Evolutionary conservation across 208 protist genomes (phyloP).

Genomic region (Wallacemonas sp.): DNA sequence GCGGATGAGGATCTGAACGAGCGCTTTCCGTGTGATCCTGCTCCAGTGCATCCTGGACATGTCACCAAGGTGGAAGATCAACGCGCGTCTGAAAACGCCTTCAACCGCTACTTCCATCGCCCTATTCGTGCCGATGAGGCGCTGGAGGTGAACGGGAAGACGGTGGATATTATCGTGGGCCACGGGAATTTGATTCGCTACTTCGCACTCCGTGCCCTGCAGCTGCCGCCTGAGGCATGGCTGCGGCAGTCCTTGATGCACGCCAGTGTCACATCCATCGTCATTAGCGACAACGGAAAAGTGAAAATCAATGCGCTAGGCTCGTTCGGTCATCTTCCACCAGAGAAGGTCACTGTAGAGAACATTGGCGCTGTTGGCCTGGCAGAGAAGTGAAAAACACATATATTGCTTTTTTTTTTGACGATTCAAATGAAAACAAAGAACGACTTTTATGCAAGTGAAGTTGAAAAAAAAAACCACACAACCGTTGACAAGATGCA

Average conservation of each 20-base stretch:
- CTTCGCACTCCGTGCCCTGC: slow-evolving; percentile 76
- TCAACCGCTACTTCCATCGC: slow-evolving; percentile 72
- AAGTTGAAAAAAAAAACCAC: too few species aligned
- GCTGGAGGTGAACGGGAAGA: slow-evolving; percentile 24
- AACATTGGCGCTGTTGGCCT: slow-evolving; percentile 47
- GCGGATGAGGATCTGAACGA: slow-evolving; percentile 53
- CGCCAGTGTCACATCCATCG: slow-evolving; percentile 66
- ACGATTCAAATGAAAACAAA: too few species aligned
- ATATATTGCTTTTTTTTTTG: too few species aligned
- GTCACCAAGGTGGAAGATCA: slow-evolving; percentile 38
- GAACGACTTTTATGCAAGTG: too few species aligned
- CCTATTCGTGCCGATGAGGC: slow-evolving; percentile 24
- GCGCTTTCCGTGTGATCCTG: slow-evolving; percentile 58
- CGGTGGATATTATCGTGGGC: slow-evolving; percentile 74
- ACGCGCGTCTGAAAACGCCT: slow-evolving; percentile 44
- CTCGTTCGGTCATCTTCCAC: slow-evolving; percentile 57
- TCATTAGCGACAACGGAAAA: slow-evolving; percentile 50
- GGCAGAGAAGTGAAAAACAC: too few species aligned
- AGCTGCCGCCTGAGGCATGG: slow-evolving; percentile 84
- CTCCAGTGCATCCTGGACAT: slow-evolving; percentile 23
- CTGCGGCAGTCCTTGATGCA: slow-evolving; percentile 69
- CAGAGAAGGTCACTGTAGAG: slow-evolving; percentile 43
- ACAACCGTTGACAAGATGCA: too few species aligned
- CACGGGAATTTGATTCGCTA: slow-evolving; percentile 90
- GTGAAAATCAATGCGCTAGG: slow-evolving; percentile 46